phyloP scores from a whole-genome alignment of 179 eudicot species.

The Carnegiea gigantea region DNA sequence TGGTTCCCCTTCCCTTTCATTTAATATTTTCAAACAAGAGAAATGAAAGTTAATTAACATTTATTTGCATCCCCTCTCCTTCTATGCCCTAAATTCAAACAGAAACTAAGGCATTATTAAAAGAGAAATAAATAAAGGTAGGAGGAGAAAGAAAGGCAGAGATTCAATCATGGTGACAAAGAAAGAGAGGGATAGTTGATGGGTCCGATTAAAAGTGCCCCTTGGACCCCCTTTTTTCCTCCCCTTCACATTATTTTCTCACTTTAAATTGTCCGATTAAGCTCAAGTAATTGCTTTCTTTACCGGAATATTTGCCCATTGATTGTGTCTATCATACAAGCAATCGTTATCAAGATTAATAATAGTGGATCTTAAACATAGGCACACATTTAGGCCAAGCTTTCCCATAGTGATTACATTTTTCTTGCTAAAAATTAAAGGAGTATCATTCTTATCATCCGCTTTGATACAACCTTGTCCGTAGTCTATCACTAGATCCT shows the following conservation, averaged over 20 bases:
- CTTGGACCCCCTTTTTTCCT: conserved; percentile 21
- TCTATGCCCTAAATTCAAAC: no score
- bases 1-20: no score
- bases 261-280: conserved; percentile 31
- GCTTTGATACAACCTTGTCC: background rate
- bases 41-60: no score
- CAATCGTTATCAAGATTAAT: conserved; percentile 32
- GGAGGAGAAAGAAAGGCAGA: background rate
- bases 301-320: conserved; percentile 26
- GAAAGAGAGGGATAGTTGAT: conserved; percentile 22
- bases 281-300: conserved; percentile 26
- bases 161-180: background rate
- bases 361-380: conserved; percentile 17
- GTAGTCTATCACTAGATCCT: background rate
- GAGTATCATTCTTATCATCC: background rate
- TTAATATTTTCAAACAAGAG: no score
- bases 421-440: background rate
- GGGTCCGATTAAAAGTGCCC: conserved; percentile 27
- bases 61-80: no score
- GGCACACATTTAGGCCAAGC: conserved; percentile 14
- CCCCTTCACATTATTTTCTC: conserved; percentile 29
- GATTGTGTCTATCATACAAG: conserved; percentile 26
- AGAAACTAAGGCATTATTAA: no score
- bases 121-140: background rate
- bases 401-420: background rate